A percentile compares a stretch with the other conserved stretches of the same genome.
phyloP scores from a whole-genome alignment of 805 yeast genomes.

The Yarrowia sp. region DNA sequence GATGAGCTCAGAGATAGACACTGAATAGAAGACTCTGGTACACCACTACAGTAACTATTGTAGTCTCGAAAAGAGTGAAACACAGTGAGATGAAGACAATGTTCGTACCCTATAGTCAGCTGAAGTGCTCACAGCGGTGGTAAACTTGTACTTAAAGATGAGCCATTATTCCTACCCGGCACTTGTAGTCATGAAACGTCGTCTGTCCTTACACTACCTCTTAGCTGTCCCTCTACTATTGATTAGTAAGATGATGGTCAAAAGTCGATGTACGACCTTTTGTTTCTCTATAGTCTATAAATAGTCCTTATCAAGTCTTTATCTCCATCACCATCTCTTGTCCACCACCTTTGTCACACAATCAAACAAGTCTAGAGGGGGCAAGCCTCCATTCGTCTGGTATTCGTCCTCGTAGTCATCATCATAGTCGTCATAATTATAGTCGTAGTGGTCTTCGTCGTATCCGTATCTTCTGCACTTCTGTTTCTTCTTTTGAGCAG shows the following conservation, averaged over 20 bases:
- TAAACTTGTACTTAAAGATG: too few relatives aligned
- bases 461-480: not conserved
- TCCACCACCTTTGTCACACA: slow-evolving; percentile 19
- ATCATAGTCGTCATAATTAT: slow-evolving; percentile 9
- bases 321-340: not conserved
- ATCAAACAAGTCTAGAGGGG: slow-evolving; percentile 22
- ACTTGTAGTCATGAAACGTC: not conserved
- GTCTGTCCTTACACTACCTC: not conserved
- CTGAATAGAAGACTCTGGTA: too few relatives aligned
- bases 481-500: slow-evolving; percentile 14
- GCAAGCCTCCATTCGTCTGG: slow-evolving; percentile 13
- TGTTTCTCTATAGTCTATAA: not conserved
- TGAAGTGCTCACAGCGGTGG: too few relatives aligned
- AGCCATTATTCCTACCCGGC: too few relatives aligned
- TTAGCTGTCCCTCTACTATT: too few relatives aligned
- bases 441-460: not conserved
- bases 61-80: too few relatives aligned
- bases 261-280: too few relatives aligned
- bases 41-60: too few relatives aligned
- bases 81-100: too few relatives aligned
- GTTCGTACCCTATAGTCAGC: too few relatives aligned
- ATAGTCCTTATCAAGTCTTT: not conserved
- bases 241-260: too few relatives aligned
- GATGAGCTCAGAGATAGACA: too few relatives aligned
- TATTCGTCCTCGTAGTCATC: slow-evolving; percentile 13